phyloP scores from a whole-genome alignment of 352 stramenopile genomes.

The Phytophthora pini region DNA sequence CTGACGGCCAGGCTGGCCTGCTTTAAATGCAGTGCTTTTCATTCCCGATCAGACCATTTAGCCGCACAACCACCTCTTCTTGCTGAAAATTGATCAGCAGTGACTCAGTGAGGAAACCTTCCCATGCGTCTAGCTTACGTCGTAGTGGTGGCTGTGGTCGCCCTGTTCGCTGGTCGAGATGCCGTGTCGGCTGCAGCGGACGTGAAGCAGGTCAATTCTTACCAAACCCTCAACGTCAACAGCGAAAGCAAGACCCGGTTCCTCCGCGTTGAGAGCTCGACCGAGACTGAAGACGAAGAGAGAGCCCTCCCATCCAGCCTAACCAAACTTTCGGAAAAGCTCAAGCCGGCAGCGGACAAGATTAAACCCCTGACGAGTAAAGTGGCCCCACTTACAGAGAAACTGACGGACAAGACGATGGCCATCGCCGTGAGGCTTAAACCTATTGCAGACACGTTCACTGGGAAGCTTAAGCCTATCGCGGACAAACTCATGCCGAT shows the following conservation, averaged over 20 bases:
- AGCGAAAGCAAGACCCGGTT: background rate
- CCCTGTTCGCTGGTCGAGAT: slow-evolving; percentile 8
- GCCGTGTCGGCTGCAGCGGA: background rate
- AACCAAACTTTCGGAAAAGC: slow-evolving; percentile 18
- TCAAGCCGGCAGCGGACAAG: slow-evolving; percentile 16
- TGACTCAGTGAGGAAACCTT: too few relatives aligned
- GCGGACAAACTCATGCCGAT: slow-evolving; percentile 23
- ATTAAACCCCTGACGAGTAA: slow-evolving; percentile 11
- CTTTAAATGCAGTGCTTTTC: background rate
- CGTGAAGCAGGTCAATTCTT: background rate
- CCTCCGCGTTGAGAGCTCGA: slow-evolving; percentile 1
- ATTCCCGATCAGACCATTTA: slow-evolving; percentile 5
- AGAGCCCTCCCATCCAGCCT: slow-evolving; percentile 8
- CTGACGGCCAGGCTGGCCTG: too few relatives aligned
- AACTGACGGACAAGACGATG: slow-evolving; percentile 23
- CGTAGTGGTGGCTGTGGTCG: slow-evolving; percentile 10
- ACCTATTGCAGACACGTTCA: slow-evolving; percentile 17
- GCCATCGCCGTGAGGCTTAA: slow-evolving; percentile 20
- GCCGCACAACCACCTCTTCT: background rate
- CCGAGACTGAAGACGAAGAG: slow-evolving; percentile 11
- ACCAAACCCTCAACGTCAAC: background rate
- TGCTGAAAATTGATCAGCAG: background rate
- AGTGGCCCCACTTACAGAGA: slow-evolving; percentile 9
- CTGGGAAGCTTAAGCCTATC: slow-evolving; percentile 29
- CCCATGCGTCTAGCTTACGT: slow-evolving; percentile 21